Percentiles rank a stretch among this genome's conserved stretches.
phyloP scores from a whole-genome alignment of 345 rosid genomes.

The Eucalyptus leucophloia region DNA sequence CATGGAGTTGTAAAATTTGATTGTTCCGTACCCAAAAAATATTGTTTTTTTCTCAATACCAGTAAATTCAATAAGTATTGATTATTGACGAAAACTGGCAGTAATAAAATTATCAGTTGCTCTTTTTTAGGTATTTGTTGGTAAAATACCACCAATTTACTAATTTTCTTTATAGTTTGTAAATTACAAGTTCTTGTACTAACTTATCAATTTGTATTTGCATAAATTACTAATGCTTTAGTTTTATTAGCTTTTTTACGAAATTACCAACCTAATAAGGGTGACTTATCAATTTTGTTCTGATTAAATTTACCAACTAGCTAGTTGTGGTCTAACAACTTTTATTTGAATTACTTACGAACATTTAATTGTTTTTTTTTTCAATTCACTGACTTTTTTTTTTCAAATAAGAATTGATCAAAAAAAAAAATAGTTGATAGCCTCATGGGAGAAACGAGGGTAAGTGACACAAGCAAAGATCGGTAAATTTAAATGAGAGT shows the following conservation, averaged over 20 bases:
- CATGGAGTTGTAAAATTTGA: not conserved
- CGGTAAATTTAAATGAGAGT: not conserved
- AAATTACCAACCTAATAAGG: not conserved
- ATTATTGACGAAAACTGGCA: not conserved
- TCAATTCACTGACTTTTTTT: not conserved
- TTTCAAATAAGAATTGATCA: not conserved
- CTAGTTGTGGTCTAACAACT: not conserved
- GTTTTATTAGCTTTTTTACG: too few species aligned
- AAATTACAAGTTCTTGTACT: not conserved
- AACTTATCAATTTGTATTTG: not conserved
- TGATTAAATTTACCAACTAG: not conserved
- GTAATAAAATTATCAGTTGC: not conserved
- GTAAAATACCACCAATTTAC: not conserved
- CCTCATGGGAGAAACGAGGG: not conserved
- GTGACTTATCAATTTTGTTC: not conserved
- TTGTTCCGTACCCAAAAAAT: not conserved
- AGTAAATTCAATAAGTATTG: not conserved
- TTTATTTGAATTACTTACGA: not conserved
- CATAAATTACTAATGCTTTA: not conserved
- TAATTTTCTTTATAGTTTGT: not conserved
- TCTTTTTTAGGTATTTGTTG: not conserved
- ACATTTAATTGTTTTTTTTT: not conserved
- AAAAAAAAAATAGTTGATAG: not conserved
- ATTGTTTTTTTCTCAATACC: not conserved
- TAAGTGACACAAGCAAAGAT: not conserved